Evolutionary conservation across 208 protist genomes (phyloP).

Genomic region (Trypanosoma rangeli): DNA sequence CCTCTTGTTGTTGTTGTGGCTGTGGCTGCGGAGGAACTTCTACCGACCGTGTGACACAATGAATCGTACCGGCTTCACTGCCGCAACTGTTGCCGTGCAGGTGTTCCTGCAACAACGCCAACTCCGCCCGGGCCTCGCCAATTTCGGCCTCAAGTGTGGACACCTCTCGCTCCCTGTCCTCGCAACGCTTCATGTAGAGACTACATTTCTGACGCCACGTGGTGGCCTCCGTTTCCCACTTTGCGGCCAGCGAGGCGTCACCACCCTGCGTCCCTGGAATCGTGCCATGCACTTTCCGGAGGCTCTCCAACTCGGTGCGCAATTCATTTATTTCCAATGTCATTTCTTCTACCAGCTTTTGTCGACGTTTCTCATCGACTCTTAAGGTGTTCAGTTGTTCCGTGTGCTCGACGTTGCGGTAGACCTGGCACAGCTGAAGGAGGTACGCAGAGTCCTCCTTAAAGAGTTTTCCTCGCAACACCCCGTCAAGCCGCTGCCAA

Average conservation of each 20-base stretch:
- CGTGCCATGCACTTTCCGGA: slow-evolving; percentile 28
- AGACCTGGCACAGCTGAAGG: slow-evolving; percentile 61
- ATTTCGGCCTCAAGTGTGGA: slow-evolving; percentile 71
- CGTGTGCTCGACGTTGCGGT: slow-evolving; percentile 49
- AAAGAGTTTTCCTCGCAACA: slow-evolving; percentile 64
- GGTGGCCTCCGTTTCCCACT: slow-evolving; percentile 70
- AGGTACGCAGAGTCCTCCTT: slow-evolving; percentile 78
- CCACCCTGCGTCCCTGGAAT: background rate
- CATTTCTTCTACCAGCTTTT: slow-evolving; percentile 7
- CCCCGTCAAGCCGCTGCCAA: slow-evolving; percentile 36
- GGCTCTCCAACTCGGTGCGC: slow-evolving; percentile 49
- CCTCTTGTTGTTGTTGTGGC: slow-evolving; percentile 14
- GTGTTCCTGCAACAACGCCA: slow-evolving; percentile 51
- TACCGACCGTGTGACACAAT: background rate
- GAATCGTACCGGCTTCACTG: slow-evolving; percentile 5
- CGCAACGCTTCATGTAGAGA: slow-evolving; percentile 60
- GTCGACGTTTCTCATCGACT: slow-evolving; percentile 24
- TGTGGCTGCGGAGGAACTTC: background rate
- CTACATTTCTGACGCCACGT: slow-evolving; percentile 79
- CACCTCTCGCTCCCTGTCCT: slow-evolving; percentile 69
- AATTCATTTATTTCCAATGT: slow-evolving; percentile 36
- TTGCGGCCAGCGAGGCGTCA: slow-evolving; percentile 26
- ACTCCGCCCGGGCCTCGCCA: slow-evolving; percentile 47
- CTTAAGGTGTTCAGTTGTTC: slow-evolving; percentile 58
- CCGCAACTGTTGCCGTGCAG: slow-evolving; percentile 35